These are phyloP conservation scores for Boletus rubroflammeus DNA, from an alignment of 768 basidiomycete species.

Conservation along the genomic window DNA sequence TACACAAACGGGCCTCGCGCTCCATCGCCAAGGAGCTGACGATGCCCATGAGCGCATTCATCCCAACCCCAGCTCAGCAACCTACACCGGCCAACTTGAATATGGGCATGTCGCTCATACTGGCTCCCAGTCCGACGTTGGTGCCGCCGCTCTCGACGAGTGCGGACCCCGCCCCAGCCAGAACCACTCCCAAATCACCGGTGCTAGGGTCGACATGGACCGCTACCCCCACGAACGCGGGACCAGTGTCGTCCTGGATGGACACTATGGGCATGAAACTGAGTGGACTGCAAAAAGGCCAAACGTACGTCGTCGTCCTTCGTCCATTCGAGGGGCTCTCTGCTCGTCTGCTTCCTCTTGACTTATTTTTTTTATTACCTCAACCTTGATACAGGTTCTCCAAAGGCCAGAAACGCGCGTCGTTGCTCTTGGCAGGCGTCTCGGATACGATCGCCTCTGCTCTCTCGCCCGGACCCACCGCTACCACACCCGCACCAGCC, in stretches of 20 bases:
- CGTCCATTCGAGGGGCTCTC: neutral
- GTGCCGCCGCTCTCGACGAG: neutral
- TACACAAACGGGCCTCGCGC: constrained; percentile 15
- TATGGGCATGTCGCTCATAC: constrained; percentile 5
- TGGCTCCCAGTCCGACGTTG: constrained; percentile 13
- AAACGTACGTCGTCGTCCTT: constrained; percentile 43
- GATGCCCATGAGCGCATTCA: neutral
- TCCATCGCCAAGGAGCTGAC: neutral
- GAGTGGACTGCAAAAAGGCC: constrained; percentile 51
- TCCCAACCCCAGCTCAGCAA: neutral
- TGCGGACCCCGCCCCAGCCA: neutral
- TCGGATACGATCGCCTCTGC: constrained; percentile 53
- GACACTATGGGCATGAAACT: constrained; percentile 59
- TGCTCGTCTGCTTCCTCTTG: neutral
- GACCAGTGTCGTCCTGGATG: constrained; percentile 44
- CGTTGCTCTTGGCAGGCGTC: constrained; percentile 60
- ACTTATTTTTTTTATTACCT: neutral
- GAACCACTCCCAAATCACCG: neutral
- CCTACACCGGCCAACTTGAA: constrained; percentile 6
- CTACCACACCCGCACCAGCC: constrained; percentile 24
- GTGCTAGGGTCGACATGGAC: neutral
- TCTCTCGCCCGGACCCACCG: constrained; percentile 37
- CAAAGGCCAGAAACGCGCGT: constrained; percentile 67
- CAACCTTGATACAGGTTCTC: constrained; percentile 47
- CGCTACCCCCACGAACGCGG: constrained; percentile 27